Conservation (phyloP, 345 rosid genomes). For the Leavenworthia alabamica region DNA sequence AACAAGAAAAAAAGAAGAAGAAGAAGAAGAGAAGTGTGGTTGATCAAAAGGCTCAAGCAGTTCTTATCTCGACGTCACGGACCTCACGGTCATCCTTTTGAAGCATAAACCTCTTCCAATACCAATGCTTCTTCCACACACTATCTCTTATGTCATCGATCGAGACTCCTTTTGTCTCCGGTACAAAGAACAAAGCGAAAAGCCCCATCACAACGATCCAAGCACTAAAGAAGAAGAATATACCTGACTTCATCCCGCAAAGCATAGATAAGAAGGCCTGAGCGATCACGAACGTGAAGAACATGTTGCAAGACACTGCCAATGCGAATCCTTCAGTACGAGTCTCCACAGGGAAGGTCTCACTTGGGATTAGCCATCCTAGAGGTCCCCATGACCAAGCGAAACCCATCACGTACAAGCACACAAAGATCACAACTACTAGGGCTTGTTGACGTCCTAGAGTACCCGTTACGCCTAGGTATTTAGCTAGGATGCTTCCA, state of each 20-base stretch:
- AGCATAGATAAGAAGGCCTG: conserved; percentile 47
- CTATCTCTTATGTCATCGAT: conserved; percentile 38
- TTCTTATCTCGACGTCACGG: conserved; percentile 6
- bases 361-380: conserved; percentile 57
- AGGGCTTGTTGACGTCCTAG: conserved; percentile 16
- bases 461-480: conserved; percentile 21
- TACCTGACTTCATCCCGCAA: conserved; percentile 40
- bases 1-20: neutral
- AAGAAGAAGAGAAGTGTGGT: neutral
- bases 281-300: conserved; percentile 47
- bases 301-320: conserved; percentile 43
- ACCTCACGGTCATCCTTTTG: conserved; percentile 9
- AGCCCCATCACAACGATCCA: conserved; percentile 42
- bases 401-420: conserved; percentile 40
- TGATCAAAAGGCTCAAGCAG: conserved; percentile 1
- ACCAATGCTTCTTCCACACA: conserved; percentile 46
- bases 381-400: conserved; percentile 70
- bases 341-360: conserved; percentile 48
- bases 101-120: conserved; percentile 41
- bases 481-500: conserved; percentile 20
- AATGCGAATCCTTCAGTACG: conserved; percentile 38
- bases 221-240: conserved; percentile 49
- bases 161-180: conserved; percentile 45
- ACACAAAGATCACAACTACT: conserved; percentile 34
- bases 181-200: conserved; percentile 35